Conservation (phyloP, 352 stramenopile genomes). For the Paralagenidium karlingii region DNA sequence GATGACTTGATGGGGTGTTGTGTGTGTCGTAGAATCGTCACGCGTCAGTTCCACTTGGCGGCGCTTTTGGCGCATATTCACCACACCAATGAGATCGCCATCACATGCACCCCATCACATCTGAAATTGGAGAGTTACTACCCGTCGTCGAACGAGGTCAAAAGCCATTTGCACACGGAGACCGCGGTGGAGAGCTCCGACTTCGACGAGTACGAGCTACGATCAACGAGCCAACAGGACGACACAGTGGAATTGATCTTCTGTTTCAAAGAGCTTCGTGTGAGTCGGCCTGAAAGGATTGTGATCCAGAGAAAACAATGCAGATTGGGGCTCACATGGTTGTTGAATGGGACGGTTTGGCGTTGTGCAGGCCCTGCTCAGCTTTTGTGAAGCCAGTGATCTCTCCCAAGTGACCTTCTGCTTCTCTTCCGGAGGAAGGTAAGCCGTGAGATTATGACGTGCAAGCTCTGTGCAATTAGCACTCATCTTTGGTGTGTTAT, state of each 20-base stretch:
- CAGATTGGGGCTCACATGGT: too few species aligned
- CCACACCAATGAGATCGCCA: slow-evolving; percentile 61
- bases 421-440: slow-evolving; percentile 59
- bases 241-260: slow-evolving; percentile 67
- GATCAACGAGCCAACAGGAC: slow-evolving; percentile 18
- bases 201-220: slow-evolving; percentile 62
- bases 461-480: neutral
- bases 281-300: slow-evolving; percentile 11
- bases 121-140: slow-evolving; percentile 73
- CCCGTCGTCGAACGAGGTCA: slow-evolving; percentile 35
- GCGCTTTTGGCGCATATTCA: slow-evolving; percentile 72
- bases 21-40: slow-evolving; percentile 12
- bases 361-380: slow-evolving; percentile 26
- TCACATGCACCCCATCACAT: slow-evolving; percentile 13
- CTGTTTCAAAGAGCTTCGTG: slow-evolving; percentile 68
- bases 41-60: slow-evolving; percentile 57
- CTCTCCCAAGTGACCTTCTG: slow-evolving; percentile 61
- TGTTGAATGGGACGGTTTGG: slow-evolving; percentile 1
- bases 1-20: neutral
- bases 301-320: too few species aligned
- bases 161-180: slow-evolving; percentile 71
- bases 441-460: neutral
- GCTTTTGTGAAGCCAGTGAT: slow-evolving; percentile 71
- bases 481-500: neutral
- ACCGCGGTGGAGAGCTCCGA: slow-evolving; percentile 65